Evolutionary conservation across 108 stramenopile species (phyloP), one percentile per base, ranked within the genome.

Genomic region (Cyclotella kingstonii): DNA sequence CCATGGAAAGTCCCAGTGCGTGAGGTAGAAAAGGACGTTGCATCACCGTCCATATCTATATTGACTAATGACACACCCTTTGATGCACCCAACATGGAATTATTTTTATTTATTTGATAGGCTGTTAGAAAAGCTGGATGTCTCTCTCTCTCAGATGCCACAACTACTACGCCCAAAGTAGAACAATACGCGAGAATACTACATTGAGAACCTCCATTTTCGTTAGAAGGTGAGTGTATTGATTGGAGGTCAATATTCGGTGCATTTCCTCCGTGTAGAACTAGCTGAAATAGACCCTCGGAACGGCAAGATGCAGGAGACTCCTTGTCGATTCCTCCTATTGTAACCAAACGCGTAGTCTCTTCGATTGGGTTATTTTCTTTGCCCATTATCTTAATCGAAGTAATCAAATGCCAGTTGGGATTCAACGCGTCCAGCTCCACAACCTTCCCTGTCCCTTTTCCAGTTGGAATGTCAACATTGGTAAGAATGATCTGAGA

Each of bases 121-220:
- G 28, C 40, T 6, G 51, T 28, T 26, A 43, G 42, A 14, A 34
- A 15, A 5, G 59, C 51, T 5, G 33, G 28, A 35, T 36, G 42
- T 11, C 54, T 41, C 12, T 70, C 69, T 15, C 57, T 34, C 12
- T 5, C 18, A 12, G 43, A 21, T 26, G 69, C 52, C 3, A 64
- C 55, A 7, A 84, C 50, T 14, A 79, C 70, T 30, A 72, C 29
- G 1, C 39, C 58, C 34, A 60, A 41, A 36, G 27, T 22, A 9
- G 80, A 42, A 55, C 80, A 84, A 43, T 54, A 63, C 9, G 59
- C 78, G 0, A 79, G 17, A n/a, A 66, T 70, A 50, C 41, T 42
- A 28, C 58, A 43, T 21, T 36, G 35, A 38, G 39, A 42, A 14
- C 43, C 64, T 4, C 60, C 52, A 12, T 44, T 46, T 29, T 30